These are phyloP conservation scores for Nakaseomyces nivariensis DNA, from an alignment of 1,139 yeast species.

Conservation along the genomic window DNA sequence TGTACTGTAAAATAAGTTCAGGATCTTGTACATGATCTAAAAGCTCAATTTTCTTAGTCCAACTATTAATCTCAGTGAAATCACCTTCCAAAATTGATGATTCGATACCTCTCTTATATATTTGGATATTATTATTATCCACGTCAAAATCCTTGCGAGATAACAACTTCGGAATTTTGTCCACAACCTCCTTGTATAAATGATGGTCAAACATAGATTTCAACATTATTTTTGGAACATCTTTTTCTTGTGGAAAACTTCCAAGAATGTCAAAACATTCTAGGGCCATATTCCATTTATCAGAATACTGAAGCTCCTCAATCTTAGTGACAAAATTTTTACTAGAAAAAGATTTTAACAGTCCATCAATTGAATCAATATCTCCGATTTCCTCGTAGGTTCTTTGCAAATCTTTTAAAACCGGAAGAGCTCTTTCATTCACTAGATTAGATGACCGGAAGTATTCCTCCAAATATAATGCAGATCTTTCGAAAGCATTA, in stretches of 20 bases:
- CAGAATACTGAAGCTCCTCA: conserved; percentile 71
- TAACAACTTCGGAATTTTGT: conserved; percentile 24
- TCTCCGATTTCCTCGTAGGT: conserved; percentile 86
- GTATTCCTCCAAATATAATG: conserved; percentile 77
- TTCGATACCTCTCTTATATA: conserved; percentile 62
- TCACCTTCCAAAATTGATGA: conserved; percentile 65
- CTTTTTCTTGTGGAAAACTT: conserved; percentile 29
- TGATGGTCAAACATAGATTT: conserved; percentile 52
- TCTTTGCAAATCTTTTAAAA: conserved; percentile 50
- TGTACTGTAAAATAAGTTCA: conserved; percentile 48
- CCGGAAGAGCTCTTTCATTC: conserved; percentile 33
- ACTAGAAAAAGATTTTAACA: conserved; percentile 62
- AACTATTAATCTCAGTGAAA: conserved; percentile 40
- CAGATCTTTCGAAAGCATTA: conserved; percentile 78
- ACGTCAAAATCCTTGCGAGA: conserved; percentile 13
- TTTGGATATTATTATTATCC: conserved; percentile 34
- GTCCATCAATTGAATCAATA: conserved; percentile 83
- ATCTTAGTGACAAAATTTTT: conserved; percentile 63
- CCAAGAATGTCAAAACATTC: conserved; percentile 73
- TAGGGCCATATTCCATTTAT: conserved; percentile 80
- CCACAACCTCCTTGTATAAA: conserved; percentile 41
- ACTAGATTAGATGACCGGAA: conserved; percentile 36
- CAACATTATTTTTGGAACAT: conserved; percentile 32
- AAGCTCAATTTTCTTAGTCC: conserved; percentile 42
- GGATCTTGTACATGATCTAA: conserved; percentile 40